These are phyloP conservation scores for Cladosporium sp. DNA, from an alignment of 2,329 filamentous ascomycete species.

Conservation along the genomic window DNA sequence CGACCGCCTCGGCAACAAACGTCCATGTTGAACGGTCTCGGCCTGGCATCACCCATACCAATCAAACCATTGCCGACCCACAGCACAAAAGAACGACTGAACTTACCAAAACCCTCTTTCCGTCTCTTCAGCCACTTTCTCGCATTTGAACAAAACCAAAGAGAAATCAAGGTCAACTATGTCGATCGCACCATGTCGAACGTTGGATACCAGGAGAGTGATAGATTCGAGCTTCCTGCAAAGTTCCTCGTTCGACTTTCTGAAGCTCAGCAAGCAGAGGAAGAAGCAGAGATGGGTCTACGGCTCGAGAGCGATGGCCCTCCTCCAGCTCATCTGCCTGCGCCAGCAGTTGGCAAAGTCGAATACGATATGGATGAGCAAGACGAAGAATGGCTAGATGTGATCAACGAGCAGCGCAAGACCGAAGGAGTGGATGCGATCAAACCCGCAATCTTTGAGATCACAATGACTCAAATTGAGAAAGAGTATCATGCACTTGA, in stretches of 20 bases:
- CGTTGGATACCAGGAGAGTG: constrained; percentile 92
- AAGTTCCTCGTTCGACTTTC: constrained; percentile 62
- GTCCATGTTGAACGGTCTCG: constrained; percentile 57
- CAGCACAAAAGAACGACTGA: constrained; percentile 74
- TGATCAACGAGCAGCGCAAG: constrained; percentile 73
- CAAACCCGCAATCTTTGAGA: constrained; percentile 91
- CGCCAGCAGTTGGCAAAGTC: constrained; percentile 64
- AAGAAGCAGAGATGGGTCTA: constrained; percentile 52
- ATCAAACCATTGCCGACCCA: constrained; percentile 74
- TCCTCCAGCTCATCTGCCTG: constrained; percentile 50
- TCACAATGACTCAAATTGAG: constrained; percentile 97
- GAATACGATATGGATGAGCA: constrained; percentile 99
- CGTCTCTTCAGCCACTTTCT: constrained; percentile 74
- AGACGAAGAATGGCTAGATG: constrained; percentile 91
- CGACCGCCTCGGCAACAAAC: constrained; percentile 61
- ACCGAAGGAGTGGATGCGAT: constrained; percentile 73
- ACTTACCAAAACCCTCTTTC: constrained; percentile 71
- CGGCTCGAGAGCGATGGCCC: constrained; percentile 53
- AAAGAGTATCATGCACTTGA: constrained; percentile 97
- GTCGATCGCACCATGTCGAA: constrained; percentile 96
- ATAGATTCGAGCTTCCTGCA: constrained; percentile 77
- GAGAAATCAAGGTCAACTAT: constrained; percentile 75
- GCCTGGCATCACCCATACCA: constrained; percentile 57
- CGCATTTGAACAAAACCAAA: constrained; percentile 77
- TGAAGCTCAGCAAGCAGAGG: constrained; percentile 61